phyloP scores from a whole-genome alignment of 225 moss, liverwort and hornwort species.

The Thuidium tamariscinum region DNA sequence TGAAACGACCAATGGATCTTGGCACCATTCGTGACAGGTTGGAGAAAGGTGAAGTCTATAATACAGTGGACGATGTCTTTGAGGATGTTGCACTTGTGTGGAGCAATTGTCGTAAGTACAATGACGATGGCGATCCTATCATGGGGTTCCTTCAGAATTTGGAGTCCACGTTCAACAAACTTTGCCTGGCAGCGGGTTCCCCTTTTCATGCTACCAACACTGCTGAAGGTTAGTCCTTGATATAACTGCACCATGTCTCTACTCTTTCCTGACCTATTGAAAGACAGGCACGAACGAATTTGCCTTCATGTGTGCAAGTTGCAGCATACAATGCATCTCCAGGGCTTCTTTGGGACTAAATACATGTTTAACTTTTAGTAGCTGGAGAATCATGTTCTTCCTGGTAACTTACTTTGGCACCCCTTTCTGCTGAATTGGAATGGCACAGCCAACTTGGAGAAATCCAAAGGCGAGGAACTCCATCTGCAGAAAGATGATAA shows the following conservation, averaged over 20 bases:
- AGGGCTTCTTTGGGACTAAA: neutral
- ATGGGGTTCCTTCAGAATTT: constrained; percentile 63
- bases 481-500: constrained; percentile 7
- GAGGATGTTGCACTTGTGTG: constrained; percentile 84
- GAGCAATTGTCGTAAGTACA: constrained; percentile 88
- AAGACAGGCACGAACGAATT: neutral
- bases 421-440: constrained; percentile 3
- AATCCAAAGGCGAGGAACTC: neutral
- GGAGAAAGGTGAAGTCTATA: constrained; percentile 69
- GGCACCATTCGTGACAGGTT: constrained; percentile 70
- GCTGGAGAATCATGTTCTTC: neutral
- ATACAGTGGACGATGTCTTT: constrained; percentile 42
- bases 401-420: neutral
- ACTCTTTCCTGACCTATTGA: neutral
- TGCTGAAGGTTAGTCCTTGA: constrained; percentile 17
- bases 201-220: neutral
- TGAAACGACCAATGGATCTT: constrained; percentile 84
- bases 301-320: neutral
- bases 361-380: neutral
- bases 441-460: constrained; percentile 7
- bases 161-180: constrained; percentile 68
- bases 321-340: neutral
- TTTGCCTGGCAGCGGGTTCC: constrained; percentile 61
- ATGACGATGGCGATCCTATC: constrained; percentile 91
- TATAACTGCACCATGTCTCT: neutral